Evolutionary conservation across 176 grass and related monocot genomes (phyloP).

Genomic region (Musa acuminata): DNA sequence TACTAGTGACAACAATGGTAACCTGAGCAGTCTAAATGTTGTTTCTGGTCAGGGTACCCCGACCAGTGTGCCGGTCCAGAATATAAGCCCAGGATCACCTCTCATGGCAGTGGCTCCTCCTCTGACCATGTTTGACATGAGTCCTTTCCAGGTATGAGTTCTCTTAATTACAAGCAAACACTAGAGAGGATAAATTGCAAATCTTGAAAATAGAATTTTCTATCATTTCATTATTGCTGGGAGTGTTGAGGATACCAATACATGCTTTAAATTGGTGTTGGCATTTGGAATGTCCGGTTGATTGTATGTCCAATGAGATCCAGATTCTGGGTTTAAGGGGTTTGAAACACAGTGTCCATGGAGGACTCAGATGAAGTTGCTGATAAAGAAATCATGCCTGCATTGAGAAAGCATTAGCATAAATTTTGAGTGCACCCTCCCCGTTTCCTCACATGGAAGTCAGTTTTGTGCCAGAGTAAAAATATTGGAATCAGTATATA

Average conservation of each 20-base stretch:
- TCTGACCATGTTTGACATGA: conserved; percentile 90
- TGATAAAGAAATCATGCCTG: no score
- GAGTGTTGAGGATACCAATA: not conserved
- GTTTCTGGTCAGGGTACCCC: conserved; percentile 46
- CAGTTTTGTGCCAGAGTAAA: no score
- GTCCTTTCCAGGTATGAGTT: conserved; percentile 74
- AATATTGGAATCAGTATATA: not conserved
- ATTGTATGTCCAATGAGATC: no score
- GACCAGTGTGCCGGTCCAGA: conserved; percentile 45
- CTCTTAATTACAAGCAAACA: not conserved
- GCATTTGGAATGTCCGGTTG: no score
- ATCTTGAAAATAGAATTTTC: not conserved
- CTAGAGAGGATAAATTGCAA: no score
- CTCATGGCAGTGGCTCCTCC: conserved; percentile 76
- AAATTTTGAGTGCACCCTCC: not conserved
- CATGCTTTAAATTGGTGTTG: no score
- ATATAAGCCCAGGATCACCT: conserved; percentile 57
- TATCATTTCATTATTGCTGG: not conserved
- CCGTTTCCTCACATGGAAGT: no score
- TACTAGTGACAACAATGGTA: conserved; percentile 43
- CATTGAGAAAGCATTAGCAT: no score
- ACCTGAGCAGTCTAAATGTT: conserved; percentile 58
- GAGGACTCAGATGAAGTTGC: no score
- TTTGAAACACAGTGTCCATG: no score
- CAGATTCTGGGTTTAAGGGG: no score